These are phyloP conservation scores for Prunus yedoensis DNA, from an alignment of 331 rosid species.

Conservation along the genomic window DNA sequence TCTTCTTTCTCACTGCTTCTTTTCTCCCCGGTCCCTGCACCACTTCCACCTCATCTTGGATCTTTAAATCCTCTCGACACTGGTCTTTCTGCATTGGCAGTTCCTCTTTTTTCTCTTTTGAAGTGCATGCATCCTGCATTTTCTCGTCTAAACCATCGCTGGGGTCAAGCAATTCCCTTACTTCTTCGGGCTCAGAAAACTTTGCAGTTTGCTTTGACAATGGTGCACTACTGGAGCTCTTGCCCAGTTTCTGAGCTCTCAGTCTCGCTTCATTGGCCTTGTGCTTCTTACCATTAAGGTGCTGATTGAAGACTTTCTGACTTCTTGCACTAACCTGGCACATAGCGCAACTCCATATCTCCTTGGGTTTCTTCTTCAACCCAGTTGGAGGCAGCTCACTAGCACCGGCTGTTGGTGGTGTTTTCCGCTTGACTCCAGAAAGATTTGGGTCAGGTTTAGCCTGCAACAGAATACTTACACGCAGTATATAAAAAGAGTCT, in stretches of 20 bases:
- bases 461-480: slow-evolving; percentile 44
- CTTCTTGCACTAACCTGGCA: slow-evolving; percentile 41
- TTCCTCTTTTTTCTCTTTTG: slow-evolving; percentile 14
- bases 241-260: slow-evolving; percentile 21
- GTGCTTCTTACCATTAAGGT: slow-evolving; percentile 71
- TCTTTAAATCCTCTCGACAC: slow-evolving; percentile 6
- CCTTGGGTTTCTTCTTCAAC: slow-evolving; percentile 44
- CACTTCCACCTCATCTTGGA: neutral
- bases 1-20: slow-evolving; percentile 9
- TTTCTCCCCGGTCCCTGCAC: neutral
- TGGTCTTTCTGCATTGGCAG: slow-evolving; percentile 21
- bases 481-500: slow-evolving; percentile 10
- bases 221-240: slow-evolving; percentile 6
- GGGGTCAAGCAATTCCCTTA: neutral
- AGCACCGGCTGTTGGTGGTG: slow-evolving; percentile 10
- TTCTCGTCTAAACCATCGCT: slow-evolving; percentile 11
- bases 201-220: slow-evolving; percentile 16
- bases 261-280: slow-evolving; percentile 48
- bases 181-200: slow-evolving; percentile 5
- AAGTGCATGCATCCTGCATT: neutral
- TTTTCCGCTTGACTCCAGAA: slow-evolving; percentile 42
- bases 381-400: slow-evolving; percentile 19
- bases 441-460: slow-evolving; percentile 43
- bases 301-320: slow-evolving; percentile 42
- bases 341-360: slow-evolving; percentile 59